Conservation (phyloP, 2,329 filamentous ascomycete species). For the Triangularia setosa region DNA sequence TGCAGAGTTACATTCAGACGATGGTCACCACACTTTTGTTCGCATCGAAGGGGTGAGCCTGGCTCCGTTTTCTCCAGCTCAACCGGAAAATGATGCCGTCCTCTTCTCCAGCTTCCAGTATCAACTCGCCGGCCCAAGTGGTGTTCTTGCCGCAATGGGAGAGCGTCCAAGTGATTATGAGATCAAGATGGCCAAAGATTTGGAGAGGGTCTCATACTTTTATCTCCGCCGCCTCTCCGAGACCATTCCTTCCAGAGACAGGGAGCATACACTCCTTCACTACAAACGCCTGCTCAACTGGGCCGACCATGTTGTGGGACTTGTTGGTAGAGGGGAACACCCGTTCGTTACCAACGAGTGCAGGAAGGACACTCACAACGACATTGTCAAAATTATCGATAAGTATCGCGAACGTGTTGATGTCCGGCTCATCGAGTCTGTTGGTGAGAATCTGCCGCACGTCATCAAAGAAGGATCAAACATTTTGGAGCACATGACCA, state of each 20-base stretch:
- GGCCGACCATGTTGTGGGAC: neutral
- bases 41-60: slow-evolving; percentile 22
- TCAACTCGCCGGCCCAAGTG: neutral
- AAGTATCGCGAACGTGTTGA: neutral
- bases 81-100: neutral
- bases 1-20: neutral
- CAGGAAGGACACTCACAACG: neutral
- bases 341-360: neutral
- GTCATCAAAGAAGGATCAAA: neutral
- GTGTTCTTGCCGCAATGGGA: neutral
- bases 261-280: neutral
- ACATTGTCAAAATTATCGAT: neutral
- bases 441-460: neutral
- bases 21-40: neutral
- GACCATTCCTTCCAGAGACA: neutral
- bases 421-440: neutral
- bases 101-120: neutral
- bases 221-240: slow-evolving; percentile 4
- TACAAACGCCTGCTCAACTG: neutral
- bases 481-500: neutral
- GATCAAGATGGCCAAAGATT: neutral
- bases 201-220: neutral
- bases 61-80: slow-evolving; percentile 15
- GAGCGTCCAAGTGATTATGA: neutral
- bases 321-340: neutral